Evolutionary conservation across 2,329 filamentous ascomycete species (phyloP), one percentile per base, ranked within the genome.

Genomic region (Arthrobotrys iridis): DNA sequence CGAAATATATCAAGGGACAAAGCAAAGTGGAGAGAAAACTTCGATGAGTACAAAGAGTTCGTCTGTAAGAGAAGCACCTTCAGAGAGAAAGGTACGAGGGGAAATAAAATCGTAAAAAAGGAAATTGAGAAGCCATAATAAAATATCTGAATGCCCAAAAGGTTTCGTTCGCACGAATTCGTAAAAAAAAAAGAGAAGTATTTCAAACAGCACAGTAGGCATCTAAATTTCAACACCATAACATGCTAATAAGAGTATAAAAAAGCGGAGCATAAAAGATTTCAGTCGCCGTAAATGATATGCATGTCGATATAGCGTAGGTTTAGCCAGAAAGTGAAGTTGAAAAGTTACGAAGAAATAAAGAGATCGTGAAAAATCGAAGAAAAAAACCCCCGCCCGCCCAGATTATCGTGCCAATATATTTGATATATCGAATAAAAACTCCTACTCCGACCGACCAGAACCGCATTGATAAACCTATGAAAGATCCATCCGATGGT

Each of bases 171-270:
- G 67, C 67, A 72, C 46, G 48, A 59, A 46, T 48, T 72, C 8
- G 46, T 40, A 57, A 72, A 30, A 48, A 26, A 43, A n/a, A 55
- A 52, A 40, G 5, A 37, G 57, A 62, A 71, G 41, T 30, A 24
- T 28, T 30, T 55, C 18, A 18, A 52, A 30, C 15, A 37, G 30
- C 50, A 24, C 24, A 55, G 50, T 30, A 55, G 10, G 50, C 71
- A 68, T 75, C 71, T 75, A 75, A 58, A 74, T 55, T 63, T 63
- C 57, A 75, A 75, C 71, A 75, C 63, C 71, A 67, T 40, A 58
- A 67, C 71, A 75, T 75, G 71, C 71, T 64, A 66, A 58, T 45
- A 66, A 43, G 63, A 66, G 40, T 46, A 37, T 52, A 57, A 68
- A 58, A n/a, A 68, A 75, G 50, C 22, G 48, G 28, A 30, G 22